phyloP scores from a whole-genome alignment of 2,329 filamentous ascomycete species.

The Fusarium camptoceras region DNA sequence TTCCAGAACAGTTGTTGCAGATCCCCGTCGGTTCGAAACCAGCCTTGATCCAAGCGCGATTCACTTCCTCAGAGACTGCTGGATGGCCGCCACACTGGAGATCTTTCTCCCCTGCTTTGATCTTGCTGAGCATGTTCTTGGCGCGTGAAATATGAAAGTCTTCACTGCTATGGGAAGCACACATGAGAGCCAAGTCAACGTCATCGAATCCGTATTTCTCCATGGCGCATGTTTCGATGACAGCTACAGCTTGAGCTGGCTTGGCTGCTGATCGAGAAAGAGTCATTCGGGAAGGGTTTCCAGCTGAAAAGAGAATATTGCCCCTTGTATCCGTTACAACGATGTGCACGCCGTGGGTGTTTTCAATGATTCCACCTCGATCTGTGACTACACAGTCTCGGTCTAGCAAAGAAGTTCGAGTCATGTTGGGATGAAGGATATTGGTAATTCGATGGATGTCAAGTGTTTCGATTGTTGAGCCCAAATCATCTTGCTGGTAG shows the following conservation, averaged over 20 bases:
- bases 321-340: slow-evolving; percentile 55
- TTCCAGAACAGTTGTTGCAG: slow-evolving; percentile 62
- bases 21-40: slow-evolving; percentile 54
- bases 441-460: neutral
- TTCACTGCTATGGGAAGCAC: slow-evolving; percentile 61
- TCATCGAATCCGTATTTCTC: slow-evolving; percentile 53
- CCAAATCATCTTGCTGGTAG: neutral
- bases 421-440: slow-evolving; percentile 15
- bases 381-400: slow-evolving; percentile 52
- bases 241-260: slow-evolving; percentile 57
- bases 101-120: slow-evolving; percentile 50
- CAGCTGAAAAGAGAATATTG: slow-evolving; percentile 54
- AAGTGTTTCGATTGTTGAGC: neutral
- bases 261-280: slow-evolving; percentile 60
- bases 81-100: slow-evolving; percentile 59
- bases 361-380: slow-evolving; percentile 57
- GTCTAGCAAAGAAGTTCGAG: slow-evolving; percentile 20
- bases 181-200: slow-evolving; percentile 59
- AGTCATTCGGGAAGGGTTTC: slow-evolving; percentile 56
- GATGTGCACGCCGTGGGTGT: slow-evolving; percentile 57
- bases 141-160: slow-evolving; percentile 54
- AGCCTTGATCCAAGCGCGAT: slow-evolving; percentile 54
- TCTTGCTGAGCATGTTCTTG: slow-evolving; percentile 53
- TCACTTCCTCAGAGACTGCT: slow-evolving; percentile 51
- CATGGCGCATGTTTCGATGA: slow-evolving; percentile 56